Evolutionary conservation across 768 basidiomycete genomes (phyloP).

Genomic region (Pholiota molesta): DNA sequence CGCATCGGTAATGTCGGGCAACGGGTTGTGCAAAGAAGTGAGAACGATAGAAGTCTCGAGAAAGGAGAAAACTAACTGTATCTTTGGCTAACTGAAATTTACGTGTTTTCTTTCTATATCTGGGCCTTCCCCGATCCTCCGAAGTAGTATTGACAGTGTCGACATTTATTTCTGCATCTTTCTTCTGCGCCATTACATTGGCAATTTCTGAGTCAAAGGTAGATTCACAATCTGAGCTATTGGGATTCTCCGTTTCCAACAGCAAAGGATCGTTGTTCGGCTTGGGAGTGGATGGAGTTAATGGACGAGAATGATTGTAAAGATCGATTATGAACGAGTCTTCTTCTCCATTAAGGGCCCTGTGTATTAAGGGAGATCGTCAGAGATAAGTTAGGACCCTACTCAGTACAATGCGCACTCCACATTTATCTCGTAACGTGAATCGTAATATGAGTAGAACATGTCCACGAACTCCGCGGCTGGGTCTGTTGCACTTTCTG

Average conservation of each 20-base stretch:
- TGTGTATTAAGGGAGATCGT: background rate
- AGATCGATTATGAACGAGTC: slow-evolving; percentile 32
- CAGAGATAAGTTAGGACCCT: background rate
- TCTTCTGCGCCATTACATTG: background rate
- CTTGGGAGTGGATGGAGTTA: slow-evolving; percentile 12
- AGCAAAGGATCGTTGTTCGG: background rate
- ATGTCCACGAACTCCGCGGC: slow-evolving; percentile 23
- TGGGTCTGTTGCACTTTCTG: slow-evolving; percentile 8
- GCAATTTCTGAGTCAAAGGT: background rate
- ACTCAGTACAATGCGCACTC: slow-evolving; percentile 8
- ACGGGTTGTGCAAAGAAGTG: background rate
- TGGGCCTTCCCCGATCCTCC: no score
- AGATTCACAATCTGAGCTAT: background rate
- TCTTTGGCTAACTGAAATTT: background rate
- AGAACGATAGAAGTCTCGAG: background rate
- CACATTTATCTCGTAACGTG: slow-evolving; percentile 16
- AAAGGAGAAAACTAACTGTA: background rate
- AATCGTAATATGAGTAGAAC: slow-evolving; percentile 20
- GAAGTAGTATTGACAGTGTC: no score
- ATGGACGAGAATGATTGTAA: slow-evolving; percentile 26
- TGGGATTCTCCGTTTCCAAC: background rate
- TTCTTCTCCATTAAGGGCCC: slow-evolving; percentile 28
- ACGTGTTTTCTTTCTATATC: background rate
- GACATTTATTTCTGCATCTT: background rate
- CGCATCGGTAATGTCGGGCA: background rate